Evolutionary conservation across 305 asterid genomes (phyloP).

Genomic region (Solanum hybrid): DNA sequence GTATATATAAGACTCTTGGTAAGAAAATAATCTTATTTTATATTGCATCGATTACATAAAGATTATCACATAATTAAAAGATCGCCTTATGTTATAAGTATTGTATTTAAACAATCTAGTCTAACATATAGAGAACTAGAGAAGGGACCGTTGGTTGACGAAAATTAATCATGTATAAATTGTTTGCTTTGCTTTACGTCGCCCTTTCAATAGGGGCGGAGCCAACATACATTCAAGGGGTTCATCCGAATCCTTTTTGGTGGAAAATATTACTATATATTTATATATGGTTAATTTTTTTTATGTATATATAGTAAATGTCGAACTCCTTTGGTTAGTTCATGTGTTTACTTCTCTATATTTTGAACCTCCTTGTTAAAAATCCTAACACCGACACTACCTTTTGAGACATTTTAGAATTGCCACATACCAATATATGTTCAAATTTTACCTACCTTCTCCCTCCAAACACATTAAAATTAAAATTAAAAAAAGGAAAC

Average conservation of each 20-base stretch:
- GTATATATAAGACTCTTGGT: background rate
- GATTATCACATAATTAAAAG: too few species aligned
- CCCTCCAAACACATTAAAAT: background rate
- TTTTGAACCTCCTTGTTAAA: too few species aligned
- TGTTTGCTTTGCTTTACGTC: background rate
- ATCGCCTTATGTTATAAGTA: too few species aligned
- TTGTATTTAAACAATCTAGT: background rate
- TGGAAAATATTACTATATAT: too few species aligned
- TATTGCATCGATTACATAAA: background rate
- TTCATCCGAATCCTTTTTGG: rapidly evolving
- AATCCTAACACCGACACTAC: rapidly evolving
- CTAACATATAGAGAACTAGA: background rate
- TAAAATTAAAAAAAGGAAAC: background rate
- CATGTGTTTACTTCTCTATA: rapidly evolving
- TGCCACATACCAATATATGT: background rate
- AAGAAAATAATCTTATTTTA: background rate
- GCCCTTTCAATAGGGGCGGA: too few species aligned
- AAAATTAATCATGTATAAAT: too few species aligned
- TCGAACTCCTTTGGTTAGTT: rapidly evolving
- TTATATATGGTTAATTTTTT: too few species aligned
- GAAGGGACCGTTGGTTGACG: background rate
- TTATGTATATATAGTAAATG: too few species aligned
- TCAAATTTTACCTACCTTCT: background rate
- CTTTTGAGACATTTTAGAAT: background rate
- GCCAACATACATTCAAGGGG: too few species aligned